Conservation (phyloP, 192 early-diverging fungal genomes). For the Diversispora epigaea region DNA sequence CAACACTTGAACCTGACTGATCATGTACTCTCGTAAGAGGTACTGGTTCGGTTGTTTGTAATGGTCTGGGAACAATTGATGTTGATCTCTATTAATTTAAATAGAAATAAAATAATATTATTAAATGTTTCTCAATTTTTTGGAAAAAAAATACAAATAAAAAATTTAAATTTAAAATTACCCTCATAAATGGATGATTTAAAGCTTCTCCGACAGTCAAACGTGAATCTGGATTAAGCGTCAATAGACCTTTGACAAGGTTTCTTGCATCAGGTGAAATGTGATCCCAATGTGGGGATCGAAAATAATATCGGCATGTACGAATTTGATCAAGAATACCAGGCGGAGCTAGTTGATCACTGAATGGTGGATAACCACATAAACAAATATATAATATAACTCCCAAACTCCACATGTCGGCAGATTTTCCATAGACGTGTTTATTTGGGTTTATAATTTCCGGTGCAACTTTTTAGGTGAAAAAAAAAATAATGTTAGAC, state of each 20-base stretch:
- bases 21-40: too few relatives aligned
- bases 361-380: conserved; percentile 86
- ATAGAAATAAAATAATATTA: too few relatives aligned
- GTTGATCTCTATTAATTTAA: too few relatives aligned
- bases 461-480: conserved; percentile 65
- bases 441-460: conserved; percentile 69
- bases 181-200: background rate
- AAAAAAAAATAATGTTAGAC: background rate
- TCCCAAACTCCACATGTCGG: conserved; percentile 94
- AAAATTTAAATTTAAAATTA: background rate
- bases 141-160: background rate
- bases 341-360: background rate
- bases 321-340: background rate
- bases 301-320: background rate
- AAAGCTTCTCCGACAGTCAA: background rate
- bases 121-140: too few relatives aligned
- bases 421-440: conserved; percentile 66
- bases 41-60: too few relatives aligned
- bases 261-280: background rate
- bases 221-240: background rate
- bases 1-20: too few relatives aligned
- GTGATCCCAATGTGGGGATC: background rate
- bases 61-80: too few relatives aligned
- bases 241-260: background rate
- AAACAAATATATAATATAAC: conserved; percentile 93